Conservation (phyloP, 345 rosid species). For the Bruguiera sexangula region DNA sequence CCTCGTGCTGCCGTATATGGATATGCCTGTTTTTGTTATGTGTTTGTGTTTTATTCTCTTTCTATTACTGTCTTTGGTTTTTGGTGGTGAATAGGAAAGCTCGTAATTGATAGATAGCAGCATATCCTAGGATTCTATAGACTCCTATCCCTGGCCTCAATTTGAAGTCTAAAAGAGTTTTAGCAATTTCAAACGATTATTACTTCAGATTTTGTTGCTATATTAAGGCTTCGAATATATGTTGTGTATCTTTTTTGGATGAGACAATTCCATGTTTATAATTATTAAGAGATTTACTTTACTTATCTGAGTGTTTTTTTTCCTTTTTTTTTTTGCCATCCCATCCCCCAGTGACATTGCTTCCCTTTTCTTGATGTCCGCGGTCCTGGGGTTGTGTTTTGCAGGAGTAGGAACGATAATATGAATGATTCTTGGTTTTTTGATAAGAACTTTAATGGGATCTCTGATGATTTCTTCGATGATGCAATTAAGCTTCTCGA, state of each 20-base stretch:
- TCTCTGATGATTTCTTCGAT: slow-evolving; percentile 59
- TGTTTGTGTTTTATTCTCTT: too few species aligned
- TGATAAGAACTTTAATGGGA: slow-evolving; percentile 46
- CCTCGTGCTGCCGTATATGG: too few species aligned
- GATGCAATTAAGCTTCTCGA: slow-evolving; percentile 48
- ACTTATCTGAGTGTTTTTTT: too few species aligned
- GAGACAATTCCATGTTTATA: too few species aligned
- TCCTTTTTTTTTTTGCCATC: too few species aligned
- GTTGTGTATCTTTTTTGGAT: too few species aligned
- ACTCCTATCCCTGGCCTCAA: not conserved
- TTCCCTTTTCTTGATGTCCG: not conserved
- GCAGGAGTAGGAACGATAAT: slow-evolving; percentile 11
- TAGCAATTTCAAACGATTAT: too few species aligned
- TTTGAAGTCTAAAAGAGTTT: not conserved
- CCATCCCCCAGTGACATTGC: too few species aligned
- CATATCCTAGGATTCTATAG: not conserved
- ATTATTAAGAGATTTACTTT: too few species aligned
- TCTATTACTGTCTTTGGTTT: not conserved
- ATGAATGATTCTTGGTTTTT: slow-evolving; percentile 44
- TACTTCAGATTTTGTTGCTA: too few species aligned
- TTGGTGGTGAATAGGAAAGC: not conserved
- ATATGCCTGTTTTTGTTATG: too few species aligned
- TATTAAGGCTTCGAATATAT: too few species aligned
- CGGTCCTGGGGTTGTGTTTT: not conserved
- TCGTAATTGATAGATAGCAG: not conserved